A percentile compares a stretch with the other conserved stretches of the same genome.
phyloP scores from a whole-genome alignment of 345 rosid genomes.

The Boechera divaricarpa region DNA sequence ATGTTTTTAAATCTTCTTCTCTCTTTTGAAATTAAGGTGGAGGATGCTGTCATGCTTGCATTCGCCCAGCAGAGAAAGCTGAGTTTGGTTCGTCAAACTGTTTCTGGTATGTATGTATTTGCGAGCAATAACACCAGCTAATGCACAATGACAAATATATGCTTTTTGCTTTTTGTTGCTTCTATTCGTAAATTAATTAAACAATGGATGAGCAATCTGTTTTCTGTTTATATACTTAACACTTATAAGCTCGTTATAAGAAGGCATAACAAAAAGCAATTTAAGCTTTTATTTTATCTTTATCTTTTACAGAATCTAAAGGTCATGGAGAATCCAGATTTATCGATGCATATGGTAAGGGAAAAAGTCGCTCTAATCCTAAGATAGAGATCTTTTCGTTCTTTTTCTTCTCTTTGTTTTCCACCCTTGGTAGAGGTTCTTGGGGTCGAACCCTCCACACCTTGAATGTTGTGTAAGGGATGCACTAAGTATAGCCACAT shows the following conservation, averaged over 20 bases:
- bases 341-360: constrained; percentile 85
- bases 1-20: background rate
- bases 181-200: background rate
- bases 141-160: constrained; percentile 2
- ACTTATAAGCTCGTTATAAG: constrained; percentile 4
- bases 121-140: background rate
- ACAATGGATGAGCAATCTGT: constrained; percentile 3
- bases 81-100: constrained; percentile 58
- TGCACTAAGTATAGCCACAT: constrained; percentile 4
- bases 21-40: constrained; percentile 59
- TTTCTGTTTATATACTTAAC: constrained; percentile 7
- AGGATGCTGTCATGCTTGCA: constrained; percentile 89
- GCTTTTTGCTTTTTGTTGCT: background rate
- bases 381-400: background rate
- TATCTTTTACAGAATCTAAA: constrained; percentile 62
- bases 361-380: background rate
- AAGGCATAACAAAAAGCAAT: background rate
- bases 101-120: constrained; percentile 55
- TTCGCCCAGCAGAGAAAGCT: constrained; percentile 69
- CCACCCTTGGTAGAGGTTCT: constrained; percentile 19
- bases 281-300: background rate
- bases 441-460: constrained; percentile 11
- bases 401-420: constrained; percentile 3
- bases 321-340: constrained; percentile 70
- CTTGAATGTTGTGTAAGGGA: background rate